Evolutionary conservation across 345 rosid species (phyloP), one percentile per base, ranked within the genome.

Genomic region (Clarkia xantiana): DNA sequence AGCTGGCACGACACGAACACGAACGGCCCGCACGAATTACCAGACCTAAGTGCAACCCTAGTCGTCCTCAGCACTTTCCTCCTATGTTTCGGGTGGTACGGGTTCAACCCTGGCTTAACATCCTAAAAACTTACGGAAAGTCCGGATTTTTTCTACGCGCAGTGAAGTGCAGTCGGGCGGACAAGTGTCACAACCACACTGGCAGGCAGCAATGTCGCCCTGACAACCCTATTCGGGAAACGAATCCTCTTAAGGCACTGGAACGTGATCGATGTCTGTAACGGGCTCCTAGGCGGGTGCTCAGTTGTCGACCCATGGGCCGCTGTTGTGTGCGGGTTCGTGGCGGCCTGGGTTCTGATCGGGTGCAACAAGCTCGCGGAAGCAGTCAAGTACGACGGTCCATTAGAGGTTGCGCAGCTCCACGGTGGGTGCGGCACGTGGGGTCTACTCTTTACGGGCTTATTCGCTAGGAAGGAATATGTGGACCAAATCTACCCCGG

Each of bases 21-120:
- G n/a, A n/a, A n/a, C n/a, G n/a, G n/a, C n/a, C n/a, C n/a, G n/a
- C n/a, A n/a, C n/a, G n/a, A n/a, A n/a, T n/a, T n/a, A n/a, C n/a
- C n/a, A n/a, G n/a, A n/a, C n/a, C n/a, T n/a, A n/a, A 75, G 76
- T 9, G 78, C 72, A 6, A 66, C 84, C 3, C 57, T 78, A 25
- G 80, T 78, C 14, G 76, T 78, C 25, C 65, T 78, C 10, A 80
- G 84, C 14, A 75, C 84, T 16, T 75, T 75, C 56, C 25, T 78
- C 42, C 60, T 78, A 10, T 78, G 84, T 80, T 78, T 75, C 11
- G 80, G 80, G 1, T 77, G 79, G 82, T 77, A 68, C 10, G 82
- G 82, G 1, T 77, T 77, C 57, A 77, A 74, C 52, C 80, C 84
- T 1, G 84, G 78, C 0, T 78, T 14, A 65, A 51, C 15, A 78